Conservation (phyloP, 2,329 filamentous ascomycete genomes). For the Trichoderma afroharzianum region DNA sequence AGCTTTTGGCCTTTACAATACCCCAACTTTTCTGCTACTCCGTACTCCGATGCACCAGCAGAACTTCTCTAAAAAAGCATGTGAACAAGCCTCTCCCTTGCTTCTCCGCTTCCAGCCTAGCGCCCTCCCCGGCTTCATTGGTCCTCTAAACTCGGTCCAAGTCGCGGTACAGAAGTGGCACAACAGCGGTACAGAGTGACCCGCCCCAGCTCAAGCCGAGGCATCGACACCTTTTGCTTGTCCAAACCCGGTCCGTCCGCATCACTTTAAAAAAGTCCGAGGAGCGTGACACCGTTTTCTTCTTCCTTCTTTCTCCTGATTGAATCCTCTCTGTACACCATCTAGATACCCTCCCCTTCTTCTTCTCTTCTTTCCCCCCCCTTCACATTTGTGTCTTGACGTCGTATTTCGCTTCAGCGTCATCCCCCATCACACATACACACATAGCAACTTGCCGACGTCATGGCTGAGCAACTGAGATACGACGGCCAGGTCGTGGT, state of each 20-base stretch:
- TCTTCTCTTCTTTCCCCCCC: neutral
- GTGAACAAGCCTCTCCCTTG: neutral
- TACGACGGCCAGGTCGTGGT: constrained; percentile 83
- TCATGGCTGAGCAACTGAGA: constrained; percentile 66
- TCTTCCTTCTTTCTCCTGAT: neutral
- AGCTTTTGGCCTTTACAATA: neutral
- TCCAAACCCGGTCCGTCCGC: constrained; percentile 3
- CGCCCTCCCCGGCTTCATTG: neutral
- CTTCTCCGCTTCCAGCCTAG: constrained; percentile 9
- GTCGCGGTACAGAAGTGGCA: neutral
- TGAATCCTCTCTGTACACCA: neutral
- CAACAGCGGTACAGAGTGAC: neutral
- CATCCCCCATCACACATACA: neutral
- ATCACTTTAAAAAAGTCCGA: neutral
- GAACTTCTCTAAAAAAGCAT: constrained; percentile 2
- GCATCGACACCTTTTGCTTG: constrained; percentile 5
- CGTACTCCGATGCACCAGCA: too few relatives aligned
- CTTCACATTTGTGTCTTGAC: neutral
- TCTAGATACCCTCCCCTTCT: neutral
- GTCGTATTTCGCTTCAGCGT: neutral
- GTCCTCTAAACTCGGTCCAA: constrained; percentile 4
- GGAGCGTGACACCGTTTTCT: neutral
- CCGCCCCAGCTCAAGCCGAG: constrained; percentile 16
- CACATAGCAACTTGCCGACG: constrained; percentile 24
- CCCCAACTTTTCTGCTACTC: neutral